Base-by-base conservation (phyloP, 2,329 filamentous ascomycete species). In the Lecanicillium sp. region DNA sequence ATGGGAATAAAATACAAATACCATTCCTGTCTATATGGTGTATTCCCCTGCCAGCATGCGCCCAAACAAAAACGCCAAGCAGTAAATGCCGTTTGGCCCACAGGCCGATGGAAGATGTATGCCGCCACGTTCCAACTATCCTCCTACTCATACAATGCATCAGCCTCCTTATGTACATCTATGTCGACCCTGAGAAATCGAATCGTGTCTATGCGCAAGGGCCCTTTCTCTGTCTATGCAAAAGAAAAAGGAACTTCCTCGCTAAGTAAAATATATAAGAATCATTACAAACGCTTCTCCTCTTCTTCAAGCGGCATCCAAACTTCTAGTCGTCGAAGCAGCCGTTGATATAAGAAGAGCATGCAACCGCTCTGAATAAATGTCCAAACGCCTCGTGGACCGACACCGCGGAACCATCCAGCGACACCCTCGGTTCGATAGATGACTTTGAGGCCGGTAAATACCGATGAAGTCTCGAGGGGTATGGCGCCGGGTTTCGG, bases 321-420 rank as follows among this genome's bases (percentile, higher is more conserved):
- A 29, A 60, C 49, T 41, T 89, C 83, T 48, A 96, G 73, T 61
- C 81, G 78, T 52, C 83, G 80, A 55, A 96, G 64, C 40, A 96
- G 68, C 43, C 81, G 83, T 65, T 96, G 90, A 60, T 96, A 96
- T 58, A 95, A 69, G 51, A 96, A 89, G 56, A 96, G 70, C 90
- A 96, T 96, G 48, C 87, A 94, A 30, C 89, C 85, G 54, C 85
- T 95, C 67, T 98, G 92, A 42, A 96, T 86, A 54, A 90, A 95
- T 16, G 92, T 98, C 92, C 92, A 98, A 12, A 96, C 86, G 41
- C 83, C 83, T 38, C 92, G 78, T 2, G 92, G 92, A 0, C 90
- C 90, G 2, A 98, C 90, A 18, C 92, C 92, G 42, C 92, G 78
- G 63, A 98, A 98, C 80, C 87, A 94, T 2, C 92, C 94, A 3